Conservation (phyloP, 2,329 filamentous ascomycete species). For the Hirsutella rhossiliensis region DNA sequence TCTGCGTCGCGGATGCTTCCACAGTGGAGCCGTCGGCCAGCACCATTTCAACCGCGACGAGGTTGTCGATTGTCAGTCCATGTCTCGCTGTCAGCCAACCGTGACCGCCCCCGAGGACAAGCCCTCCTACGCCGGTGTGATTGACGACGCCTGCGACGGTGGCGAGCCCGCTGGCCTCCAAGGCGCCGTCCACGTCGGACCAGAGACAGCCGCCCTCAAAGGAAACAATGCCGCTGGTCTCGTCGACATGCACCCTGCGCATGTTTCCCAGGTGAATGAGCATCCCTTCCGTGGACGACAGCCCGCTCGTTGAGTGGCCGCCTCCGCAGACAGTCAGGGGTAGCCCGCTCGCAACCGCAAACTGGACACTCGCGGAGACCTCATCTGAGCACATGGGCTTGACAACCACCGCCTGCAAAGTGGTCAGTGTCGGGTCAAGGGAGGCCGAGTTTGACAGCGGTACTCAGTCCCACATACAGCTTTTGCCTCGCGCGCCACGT, state of each 20-base stretch:
- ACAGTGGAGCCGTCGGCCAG: constrained; percentile 24
- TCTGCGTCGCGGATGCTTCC: constrained; percentile 26
- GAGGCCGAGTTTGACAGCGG: too few relatives aligned
- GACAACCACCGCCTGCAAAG: too few relatives aligned
- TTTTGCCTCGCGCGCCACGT: too few relatives aligned
- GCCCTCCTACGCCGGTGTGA: constrained; percentile 48
- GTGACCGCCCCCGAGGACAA: constrained; percentile 46
- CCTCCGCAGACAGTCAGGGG: constrained; percentile 42
- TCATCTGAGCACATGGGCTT: constrained; percentile 15
- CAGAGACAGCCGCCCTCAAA: constrained; percentile 40
- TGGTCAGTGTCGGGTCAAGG: too few relatives aligned
- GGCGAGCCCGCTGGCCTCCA: constrained; percentile 37
- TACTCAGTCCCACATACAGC: too few relatives aligned
- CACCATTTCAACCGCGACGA: constrained; percentile 26
- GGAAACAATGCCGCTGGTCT: constrained; percentile 28
- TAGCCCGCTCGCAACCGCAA: constrained; percentile 28
- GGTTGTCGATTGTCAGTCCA: constrained; percentile 34
- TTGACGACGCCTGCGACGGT: constrained; percentile 51
- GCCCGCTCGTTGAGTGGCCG: constrained; percentile 41
- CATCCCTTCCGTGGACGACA: constrained; percentile 36
- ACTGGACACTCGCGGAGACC: constrained; percentile 28
- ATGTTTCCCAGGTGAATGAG: constrained; percentile 43
- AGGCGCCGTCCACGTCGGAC: constrained; percentile 40
- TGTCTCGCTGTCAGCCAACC: constrained; percentile 41
- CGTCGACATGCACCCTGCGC: constrained; percentile 35